phyloP scores from a whole-genome alignment of 163 green algal species.

The Scenedesmus sp. region DNA sequence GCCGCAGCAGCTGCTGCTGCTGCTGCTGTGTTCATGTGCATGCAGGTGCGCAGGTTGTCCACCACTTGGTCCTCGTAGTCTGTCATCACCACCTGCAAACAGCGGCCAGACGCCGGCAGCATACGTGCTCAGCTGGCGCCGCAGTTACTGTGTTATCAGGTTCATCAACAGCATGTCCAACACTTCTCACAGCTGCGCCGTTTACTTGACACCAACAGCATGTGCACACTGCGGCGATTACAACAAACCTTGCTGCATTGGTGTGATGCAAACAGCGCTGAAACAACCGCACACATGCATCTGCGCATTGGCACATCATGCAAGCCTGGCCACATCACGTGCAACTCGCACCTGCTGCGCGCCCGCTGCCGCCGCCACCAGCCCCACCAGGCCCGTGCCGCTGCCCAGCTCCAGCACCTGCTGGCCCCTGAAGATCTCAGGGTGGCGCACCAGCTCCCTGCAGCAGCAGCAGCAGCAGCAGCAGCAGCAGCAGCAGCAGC shows the following conservation, averaged over 20 bases:
- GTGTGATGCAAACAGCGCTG: no score
- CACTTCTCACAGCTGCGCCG: neutral
- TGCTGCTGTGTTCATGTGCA: slow-evolving; percentile 73
- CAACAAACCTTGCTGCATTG: no score
- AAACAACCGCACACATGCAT: no score
- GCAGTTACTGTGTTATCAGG: neutral
- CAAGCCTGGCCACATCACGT: no score
- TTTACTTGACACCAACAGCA: neutral
- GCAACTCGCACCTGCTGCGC: slow-evolving; percentile 52
- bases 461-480: neutral
- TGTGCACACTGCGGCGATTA: no score
- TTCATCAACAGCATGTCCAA: no score
- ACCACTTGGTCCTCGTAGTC: slow-evolving; percentile 83
- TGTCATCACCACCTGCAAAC: slow-evolving; percentile 70
- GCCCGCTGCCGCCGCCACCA: slow-evolving; percentile 81
- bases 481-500: neutral
- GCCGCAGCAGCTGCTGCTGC: neutral
- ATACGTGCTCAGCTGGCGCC: neutral
- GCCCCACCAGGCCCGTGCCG: slow-evolving; percentile 82
- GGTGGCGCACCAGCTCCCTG: slow-evolving; percentile 72
- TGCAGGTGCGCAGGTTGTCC: slow-evolving; percentile 75
- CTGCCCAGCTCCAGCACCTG: slow-evolving; percentile 86
- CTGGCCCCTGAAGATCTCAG: slow-evolving; percentile 64
- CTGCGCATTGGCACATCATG: no score
- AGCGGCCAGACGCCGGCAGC: neutral